Base-by-base conservation (phyloP, 1,284 basidiomycete genomes). In the Porodaedalea pini region DNA sequence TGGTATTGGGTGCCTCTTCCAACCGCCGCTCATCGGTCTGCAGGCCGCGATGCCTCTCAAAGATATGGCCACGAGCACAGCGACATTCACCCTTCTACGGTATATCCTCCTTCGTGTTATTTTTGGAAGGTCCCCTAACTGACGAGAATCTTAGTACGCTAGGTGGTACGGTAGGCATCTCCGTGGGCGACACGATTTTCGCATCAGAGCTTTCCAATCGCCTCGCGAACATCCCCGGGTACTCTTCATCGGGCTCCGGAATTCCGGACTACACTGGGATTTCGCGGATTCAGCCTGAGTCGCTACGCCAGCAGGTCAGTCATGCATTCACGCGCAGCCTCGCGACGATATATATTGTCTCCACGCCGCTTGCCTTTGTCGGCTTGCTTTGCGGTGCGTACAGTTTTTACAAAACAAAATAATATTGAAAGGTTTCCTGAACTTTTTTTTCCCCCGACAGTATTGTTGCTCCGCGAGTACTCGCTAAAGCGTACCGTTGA, bases 31-130 rank as follows among this genome's bases (percentile, higher is more conserved):
- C 7, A 66, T 76, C 41, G 69, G 63, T n/a, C 32, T 78, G 5
- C 78, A 78, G 58, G 73, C 73, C 13, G 69, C 74, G 7, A 78
- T 79, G 73, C 78, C 78, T n/a, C 25, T 74, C 5, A 70, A 70
- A 29, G 75, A 78, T 53, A 75, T 76, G 70, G 85, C 61, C 7
- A 74, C 71, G 0, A 63, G 72, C 7, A 78, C 75, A 6, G 70
- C 74, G 0, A 67, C 67, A 1, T 63, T 69, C 13, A 56, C 71
- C 34, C 66, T 78, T 6, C 40, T 74, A 32, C 64, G 68, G 43
- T 68, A 63, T 5, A 66, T 72, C 53, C 41, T 68, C 4, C 71
- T 76, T 51, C 61, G 61, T 2, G 61, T 73, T 37, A 61, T 60
- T 54, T 13, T 19, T 29, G 11, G 6, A 37, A 27, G 43, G 21